Evolutionary conservation across 371 early-diverging fungal species (phyloP), one percentile per base, ranked within the genome.

Genomic region (Nematocida displodere): DNA sequence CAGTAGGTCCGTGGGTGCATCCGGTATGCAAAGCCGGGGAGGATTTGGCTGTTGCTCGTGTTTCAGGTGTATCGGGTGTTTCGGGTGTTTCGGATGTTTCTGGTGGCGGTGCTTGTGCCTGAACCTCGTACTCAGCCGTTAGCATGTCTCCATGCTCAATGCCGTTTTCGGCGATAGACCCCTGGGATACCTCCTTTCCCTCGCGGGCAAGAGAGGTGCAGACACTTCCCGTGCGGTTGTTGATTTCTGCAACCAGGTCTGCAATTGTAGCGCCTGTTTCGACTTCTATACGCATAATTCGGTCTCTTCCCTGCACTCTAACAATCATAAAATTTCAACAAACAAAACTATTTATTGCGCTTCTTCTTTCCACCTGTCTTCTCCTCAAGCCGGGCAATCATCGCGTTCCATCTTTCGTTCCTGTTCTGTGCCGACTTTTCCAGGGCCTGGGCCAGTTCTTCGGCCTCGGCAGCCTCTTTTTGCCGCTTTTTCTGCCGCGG

Each of bases 1-100:
- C 82, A 64, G 77, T 79, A 7, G 53, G 36, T 3, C 50, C 77
- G 54, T 83, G 84, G 3, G 48, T 24, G 63, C 84, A 83, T 55
- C 55, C 33, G 2, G n/a, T 33, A n/a, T n/a, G n/a, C n/a, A n/a
- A n/a, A n/a, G n/a, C n/a, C n/a, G n/a, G n/a, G 39, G 52, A 13
- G n/a, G 5, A 5, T 50, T 50, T 50, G 8, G 31, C 4, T 7
- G 28, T 7, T 20, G 22, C 62, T 44, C 29, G 31, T 33, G 39
- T 37, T n/a, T 40, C 34, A 11, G 7, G 15, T 71, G 44, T 52
- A 39, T 40, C 75, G 20, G 8, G 8, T 24, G 1, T 24, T 26
- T 17, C 47, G 37, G 26, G 31, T 33, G 47, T 7, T 4, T n/a
- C n/a, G 1, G n/a, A 8, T 13, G 11, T 24, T 26, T 49, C 48